Evolutionary conservation across 768 basidiomycete species (phyloP), one percentile per base, ranked within the genome.

Genomic region (Lepiota venenata): DNA sequence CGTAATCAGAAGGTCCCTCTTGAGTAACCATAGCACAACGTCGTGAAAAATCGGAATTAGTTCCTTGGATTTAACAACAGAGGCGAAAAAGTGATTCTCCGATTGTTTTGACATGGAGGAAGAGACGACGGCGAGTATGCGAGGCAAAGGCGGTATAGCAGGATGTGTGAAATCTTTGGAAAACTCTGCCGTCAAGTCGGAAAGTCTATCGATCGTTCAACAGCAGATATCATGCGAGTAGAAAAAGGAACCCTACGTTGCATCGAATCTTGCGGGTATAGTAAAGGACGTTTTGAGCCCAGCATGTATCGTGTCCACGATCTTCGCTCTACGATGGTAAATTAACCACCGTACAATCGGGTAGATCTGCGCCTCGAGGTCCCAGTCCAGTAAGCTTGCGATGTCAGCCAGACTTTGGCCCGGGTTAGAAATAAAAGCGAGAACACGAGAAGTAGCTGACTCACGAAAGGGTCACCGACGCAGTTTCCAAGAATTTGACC

Each of bases 281-380:
- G 84, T 78, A 62, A 94, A 97, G 0, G 92, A 80, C 0, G 91
- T 94, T 68, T 90, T 88, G 41, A 98, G 68, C 42, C 85, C 81
- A 3, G 70, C 72, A 62, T 93, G 90, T 29, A 98, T 83, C 15
- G 85, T 80, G 58, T 98, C 94, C 40, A 97, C 87, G 22, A 98
- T 74, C 61, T 92, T 92, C 4, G 93, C 96, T 63, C 91, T 81
- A 50, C 91, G 80, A 69, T 94, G 93, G 56, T 91, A 85, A 27
- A 98, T 89, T 27, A 99, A 77, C 82, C 93, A 93, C 15, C 92
- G 83, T 8, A 96, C 95, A n/a, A 90, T 83, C 0, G 93, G 91
- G 63, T 89, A 91, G 0, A 96, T 79, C 61, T 96, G 91, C 0
- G 81, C 74, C 60, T 92, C 84, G 6, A 92, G 71, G 59, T 93